Evolutionary conservation across 495 filamentous ascomycete species (phyloP), one percentile per base, ranked within the genome.

Genomic region (Aspergillus baeticus): DNA sequence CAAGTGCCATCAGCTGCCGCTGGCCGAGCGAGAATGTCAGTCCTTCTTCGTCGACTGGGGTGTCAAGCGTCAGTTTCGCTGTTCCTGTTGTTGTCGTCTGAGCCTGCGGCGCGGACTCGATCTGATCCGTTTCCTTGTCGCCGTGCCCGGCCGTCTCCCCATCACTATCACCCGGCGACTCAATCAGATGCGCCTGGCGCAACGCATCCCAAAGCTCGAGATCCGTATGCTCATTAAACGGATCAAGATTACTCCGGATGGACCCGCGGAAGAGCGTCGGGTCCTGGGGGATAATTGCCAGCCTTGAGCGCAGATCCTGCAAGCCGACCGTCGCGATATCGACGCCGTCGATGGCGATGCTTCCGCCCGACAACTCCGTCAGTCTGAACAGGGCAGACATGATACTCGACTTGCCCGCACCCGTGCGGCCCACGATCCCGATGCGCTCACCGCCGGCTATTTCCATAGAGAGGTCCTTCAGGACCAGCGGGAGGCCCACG

Each of bases 11-110:
- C 13, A 97, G 84, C 64, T 98, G 93, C 3, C 93, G 85, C 73
- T 98, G 93, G 1, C 94, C 93, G n/a, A 97, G 84, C 1, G 89
- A 94, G 77, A 95, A 98, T 71, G 97, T 98, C 36, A 94, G 75
- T 0, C 93, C 93, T 74, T 96, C 93, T 63, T 96, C 92, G 56
- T 96, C 91, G n/a, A 97, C 91, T 7, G 81, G 59, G 10, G 81
- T 83, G 67, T 97, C 94, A 34, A 98, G 85, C 48, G 90, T 87
- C 51, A 98, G 87, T 37, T 87, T 84, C 14, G 67, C 64, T 23
- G 5, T 21, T 37, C 17, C 3, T 55, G 15, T 1, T 34, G 57
- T 14, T 63, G 54, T 51, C 54, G 11, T 57, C 63, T 26, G 51
- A n/a, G 17, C 26, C 3, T 29, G n/a, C n/a, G n/a, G n/a, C n/a